phyloP scores from a whole-genome alignment of 257 asterid genomes.

The Echium plantagineum region DNA sequence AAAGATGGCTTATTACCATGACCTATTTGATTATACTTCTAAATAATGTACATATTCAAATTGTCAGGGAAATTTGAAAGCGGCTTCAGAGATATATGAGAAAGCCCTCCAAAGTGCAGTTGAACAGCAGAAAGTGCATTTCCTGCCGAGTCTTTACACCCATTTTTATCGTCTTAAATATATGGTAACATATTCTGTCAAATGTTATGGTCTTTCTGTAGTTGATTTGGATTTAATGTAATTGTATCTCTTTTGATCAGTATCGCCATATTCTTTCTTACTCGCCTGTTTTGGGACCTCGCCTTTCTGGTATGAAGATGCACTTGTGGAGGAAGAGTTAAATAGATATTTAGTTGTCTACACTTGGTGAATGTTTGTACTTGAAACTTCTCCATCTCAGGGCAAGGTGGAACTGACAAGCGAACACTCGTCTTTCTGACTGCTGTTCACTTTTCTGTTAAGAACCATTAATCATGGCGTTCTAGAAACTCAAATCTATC shows the following conservation, averaged over 20 bases:
- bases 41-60: slow-evolving; percentile 15
- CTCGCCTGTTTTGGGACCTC: too few relatives aligned
- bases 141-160: slow-evolving; percentile 51
- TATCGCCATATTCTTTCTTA: too few relatives aligned
- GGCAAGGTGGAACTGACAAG: background rate
- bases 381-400: background rate
- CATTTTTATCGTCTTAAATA: slow-evolving; percentile 47
- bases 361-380: background rate
- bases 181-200: slow-evolving; percentile 36
- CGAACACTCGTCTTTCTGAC: background rate
- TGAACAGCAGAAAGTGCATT: slow-evolving; percentile 39
- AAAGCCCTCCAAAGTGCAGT: slow-evolving; percentile 49
- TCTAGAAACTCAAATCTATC: background rate
- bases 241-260: too few relatives aligned
- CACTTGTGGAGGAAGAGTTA: background rate
- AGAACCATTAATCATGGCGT: background rate
- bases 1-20: slow-evolving; percentile 15
- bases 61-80: slow-evolving; percentile 63
- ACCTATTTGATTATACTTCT: slow-evolving; percentile 10
- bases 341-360: background rate
- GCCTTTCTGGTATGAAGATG: too few relatives aligned
- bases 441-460: too few relatives aligned
- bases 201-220: background rate
- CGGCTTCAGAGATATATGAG: slow-evolving; percentile 52
- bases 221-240: background rate